Evolutionary conservation across 805 yeast species (phyloP).

Genomic region (Isabelozyma gotoi): DNA sequence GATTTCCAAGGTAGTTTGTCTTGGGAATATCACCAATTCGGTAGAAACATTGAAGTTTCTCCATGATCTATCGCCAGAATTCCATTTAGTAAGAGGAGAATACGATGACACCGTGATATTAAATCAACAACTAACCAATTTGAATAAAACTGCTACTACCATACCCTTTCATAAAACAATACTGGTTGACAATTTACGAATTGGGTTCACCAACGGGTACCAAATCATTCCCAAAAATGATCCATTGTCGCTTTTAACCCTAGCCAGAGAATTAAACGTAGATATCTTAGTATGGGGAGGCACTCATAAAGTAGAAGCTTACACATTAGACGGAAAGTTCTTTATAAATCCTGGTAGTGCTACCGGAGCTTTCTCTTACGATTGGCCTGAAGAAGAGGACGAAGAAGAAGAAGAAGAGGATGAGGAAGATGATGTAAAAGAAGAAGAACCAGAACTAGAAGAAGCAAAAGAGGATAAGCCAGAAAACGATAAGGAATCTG

Average conservation of each 20-base stretch:
- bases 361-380: constrained; percentile 80
- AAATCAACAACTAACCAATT: constrained; percentile 27
- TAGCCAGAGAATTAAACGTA: constrained; percentile 89
- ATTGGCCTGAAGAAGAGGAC: constrained; percentile 57
- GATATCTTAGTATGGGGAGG: constrained; percentile 93
- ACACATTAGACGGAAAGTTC: constrained; percentile 86
- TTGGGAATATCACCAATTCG: constrained; percentile 81
- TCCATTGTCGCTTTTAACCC: constrained; percentile 75
- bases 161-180: constrained; percentile 67
- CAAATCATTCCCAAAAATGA: constrained; percentile 83
- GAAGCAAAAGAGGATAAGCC: constrained; percentile 17
- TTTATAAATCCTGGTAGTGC: constrained; percentile 97
- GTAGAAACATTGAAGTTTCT: constrained; percentile 63
- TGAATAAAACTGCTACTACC: constrained; percentile 8
- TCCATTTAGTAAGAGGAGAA: constrained; percentile 81
- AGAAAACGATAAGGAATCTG: constrained; percentile 7
- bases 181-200: constrained; percentile 65
- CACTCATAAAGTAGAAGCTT: constrained; percentile 89
- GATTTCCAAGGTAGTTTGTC: constrained; percentile 78
- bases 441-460: constrained; percentile 18
- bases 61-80: constrained; percentile 65
- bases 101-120: constrained; percentile 54
- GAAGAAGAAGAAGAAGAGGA: constrained; percentile 38
- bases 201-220: constrained; percentile 86
- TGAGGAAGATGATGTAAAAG: constrained; percentile 29